Percentiles rank a stretch among this genome's conserved stretches.
phyloP scores from a whole-genome alignment of 2,329 filamentous ascomycete species.

The Colletotrichum ledebouriae region DNA sequence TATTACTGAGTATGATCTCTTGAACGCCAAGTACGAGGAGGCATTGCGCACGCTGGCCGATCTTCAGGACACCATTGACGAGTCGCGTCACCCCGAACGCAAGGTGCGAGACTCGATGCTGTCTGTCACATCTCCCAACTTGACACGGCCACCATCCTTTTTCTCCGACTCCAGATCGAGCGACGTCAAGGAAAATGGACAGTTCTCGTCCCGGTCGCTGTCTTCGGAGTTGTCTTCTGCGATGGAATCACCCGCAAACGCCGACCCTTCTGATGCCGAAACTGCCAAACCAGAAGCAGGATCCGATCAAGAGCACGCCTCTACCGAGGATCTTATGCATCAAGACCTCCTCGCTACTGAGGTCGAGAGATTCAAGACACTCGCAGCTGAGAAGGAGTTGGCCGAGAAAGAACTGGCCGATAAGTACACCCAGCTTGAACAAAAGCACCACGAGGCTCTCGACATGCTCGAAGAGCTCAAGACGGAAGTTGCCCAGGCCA shows the following conservation, averaged over 20 bases:
- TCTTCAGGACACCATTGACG: constrained; percentile 87
- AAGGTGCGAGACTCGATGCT: constrained; percentile 68
- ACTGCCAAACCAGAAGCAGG: constrained; percentile 56
- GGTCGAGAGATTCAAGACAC: constrained; percentile 76
- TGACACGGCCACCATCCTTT: constrained; percentile 81
- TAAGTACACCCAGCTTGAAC: constrained; percentile 86
- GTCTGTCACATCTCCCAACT: constrained; percentile 63
- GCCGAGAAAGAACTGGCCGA: constrained; percentile 79
- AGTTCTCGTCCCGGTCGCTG: constrained; percentile 86
- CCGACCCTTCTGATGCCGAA: constrained; percentile 73
- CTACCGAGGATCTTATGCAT: constrained; percentile 53
- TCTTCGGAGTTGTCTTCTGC: constrained; percentile 94
- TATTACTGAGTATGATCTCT: constrained; percentile 81
- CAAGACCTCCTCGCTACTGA: constrained; percentile 69
- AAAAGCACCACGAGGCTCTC: constrained; percentile 84
- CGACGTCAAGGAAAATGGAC: constrained; percentile 75
- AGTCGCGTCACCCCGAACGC: constrained; percentile 74
- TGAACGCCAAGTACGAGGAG: constrained; percentile 92
- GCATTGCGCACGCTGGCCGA: constrained; percentile 85
- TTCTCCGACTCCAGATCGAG: constrained; percentile 82
- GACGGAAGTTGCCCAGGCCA: constrained; percentile 85
- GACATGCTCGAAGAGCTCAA: constrained; percentile 93
- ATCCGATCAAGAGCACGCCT: constrained; percentile 43
- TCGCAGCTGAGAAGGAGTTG: constrained; percentile 82
- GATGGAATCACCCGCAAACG: constrained; percentile 79